Evolutionary conservation across 2,329 filamentous ascomycete genomes (phyloP), one percentile per base, ranked within the genome.

Genomic region (Ophiosphaerella korrae): DNA sequence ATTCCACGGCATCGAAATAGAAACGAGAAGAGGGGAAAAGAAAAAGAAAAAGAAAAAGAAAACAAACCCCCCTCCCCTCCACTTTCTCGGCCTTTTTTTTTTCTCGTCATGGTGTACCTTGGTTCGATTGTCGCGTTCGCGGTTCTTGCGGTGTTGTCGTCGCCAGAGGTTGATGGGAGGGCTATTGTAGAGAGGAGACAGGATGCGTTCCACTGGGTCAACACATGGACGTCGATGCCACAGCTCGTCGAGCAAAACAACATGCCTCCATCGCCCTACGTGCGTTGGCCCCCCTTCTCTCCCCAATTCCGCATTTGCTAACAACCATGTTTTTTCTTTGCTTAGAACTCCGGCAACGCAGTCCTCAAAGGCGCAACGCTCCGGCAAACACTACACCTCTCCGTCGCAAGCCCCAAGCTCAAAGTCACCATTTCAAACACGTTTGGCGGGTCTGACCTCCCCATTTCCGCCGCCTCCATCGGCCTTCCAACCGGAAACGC

Each of bases 361-460:
- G 79, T 84, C 5, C 87, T 88, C 64, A 72, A 75, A 39, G 82
- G 88, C 60, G 80, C 84, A 1, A 88, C 86, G 0, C 78, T 89
- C 55, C 84, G 86, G 2, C 86, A 89, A 68, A 88, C 86, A 0
- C 67, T 88, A 12, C 82, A 84, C 56, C 74, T 86, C 58, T 83
- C 84, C 7, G 77, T 86, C 4, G 79, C 77, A 1, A 80, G 82
- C 3, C 72, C 79, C 2, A 78, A 82, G 18, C 78, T 88, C 53
- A 83, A 86, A 8, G 71, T 89, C 32, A 82, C 83, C 39, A 77
- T 89, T 43, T 87, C 84, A 37, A 89, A 89, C 64, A 82, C 80
- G 0, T 88, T 89, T 57, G 85, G 87, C 2, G 68, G 77, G 1
- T 83, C 79, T 32, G 80, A 84, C 55, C 75, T 89, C 2, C 78